A percentile compares a stretch with the other conserved stretches of the same genome.
phyloP scores from a whole-genome alignment of 345 rosid genomes.

The Euphorbia tirucalli region DNA sequence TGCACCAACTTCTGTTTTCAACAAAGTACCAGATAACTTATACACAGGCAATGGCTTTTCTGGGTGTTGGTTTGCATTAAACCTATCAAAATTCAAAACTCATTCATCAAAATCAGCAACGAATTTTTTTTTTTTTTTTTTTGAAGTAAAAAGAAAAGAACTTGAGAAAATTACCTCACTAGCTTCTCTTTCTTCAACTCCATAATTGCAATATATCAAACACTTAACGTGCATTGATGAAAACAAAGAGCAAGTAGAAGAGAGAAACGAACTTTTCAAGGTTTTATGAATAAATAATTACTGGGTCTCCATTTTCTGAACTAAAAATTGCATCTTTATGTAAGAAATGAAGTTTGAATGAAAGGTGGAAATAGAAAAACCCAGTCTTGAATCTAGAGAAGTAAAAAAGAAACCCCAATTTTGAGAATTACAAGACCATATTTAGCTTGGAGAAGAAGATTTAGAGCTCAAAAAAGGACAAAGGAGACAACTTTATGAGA shows the following conservation, averaged over 20 bases:
- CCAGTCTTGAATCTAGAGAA: neutral
- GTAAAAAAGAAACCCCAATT: neutral
- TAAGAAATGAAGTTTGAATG: neutral
- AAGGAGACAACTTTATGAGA: neutral
- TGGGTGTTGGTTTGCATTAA: constrained; percentile 22
- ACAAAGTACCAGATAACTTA: constrained; percentile 40
- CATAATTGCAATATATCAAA: constrained; percentile 25
- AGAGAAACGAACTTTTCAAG: constrained; percentile 5
- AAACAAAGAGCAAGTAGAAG: constrained; percentile 4
- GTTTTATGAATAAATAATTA: constrained; percentile 1
- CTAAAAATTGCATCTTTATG: neutral
- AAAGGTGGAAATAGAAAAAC: neutral
- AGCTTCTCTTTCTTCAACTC: constrained; percentile 46
- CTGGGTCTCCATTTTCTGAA: constrained; percentile 19
- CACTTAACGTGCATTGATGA: neutral
- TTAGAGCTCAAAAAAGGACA: neutral
- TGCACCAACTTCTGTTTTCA: constrained; percentile 32
- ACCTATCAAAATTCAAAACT: constrained; percentile 31
- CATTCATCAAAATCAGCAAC: neutral
- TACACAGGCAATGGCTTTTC: constrained; percentile 47
- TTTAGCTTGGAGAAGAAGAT: neutral
- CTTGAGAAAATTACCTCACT: constrained; percentile 41
- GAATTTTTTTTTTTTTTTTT: too few species aligned
- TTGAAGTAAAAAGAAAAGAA: constrained; percentile 5
- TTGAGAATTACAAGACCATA: neutral